Evolutionary conservation across 331 rosid species (phyloP).

Genomic region (Telfairia occidentalis): DNA sequence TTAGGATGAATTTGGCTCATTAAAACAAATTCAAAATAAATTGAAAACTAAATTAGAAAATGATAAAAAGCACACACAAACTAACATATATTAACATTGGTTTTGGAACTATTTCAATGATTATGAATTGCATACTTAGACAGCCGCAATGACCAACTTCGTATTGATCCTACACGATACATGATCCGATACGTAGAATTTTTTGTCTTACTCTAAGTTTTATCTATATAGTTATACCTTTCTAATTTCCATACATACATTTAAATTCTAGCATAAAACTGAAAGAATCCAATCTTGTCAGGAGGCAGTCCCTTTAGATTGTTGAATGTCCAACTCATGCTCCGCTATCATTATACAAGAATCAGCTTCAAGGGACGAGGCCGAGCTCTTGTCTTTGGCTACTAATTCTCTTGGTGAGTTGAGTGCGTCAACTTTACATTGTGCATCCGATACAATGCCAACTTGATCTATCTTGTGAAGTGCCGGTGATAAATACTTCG

Average conservation of each 20-base stretch:
- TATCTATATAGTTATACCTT: background rate
- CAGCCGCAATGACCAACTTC: background rate
- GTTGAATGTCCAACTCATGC: conserved; percentile 68
- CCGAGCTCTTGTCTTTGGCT: conserved; percentile 33
- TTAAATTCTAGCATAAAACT: background rate
- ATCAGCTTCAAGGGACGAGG: conserved; percentile 71
- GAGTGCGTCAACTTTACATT: conserved; percentile 77
- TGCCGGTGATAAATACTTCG: conserved; percentile 81
- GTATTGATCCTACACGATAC: background rate
- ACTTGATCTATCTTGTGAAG: conserved; percentile 89
- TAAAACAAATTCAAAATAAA: background rate
- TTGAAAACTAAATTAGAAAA: no score
- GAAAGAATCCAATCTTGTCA: conserved; percentile 16
- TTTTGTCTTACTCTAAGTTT: background rate
- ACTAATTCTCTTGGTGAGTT: conserved; percentile 32
- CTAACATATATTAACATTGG: background rate
- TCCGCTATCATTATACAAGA: conserved; percentile 86
- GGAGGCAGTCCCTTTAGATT: conserved; percentile 76
- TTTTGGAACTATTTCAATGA: background rate
- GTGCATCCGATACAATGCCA: conserved; percentile 77
- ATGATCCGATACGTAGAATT: background rate
- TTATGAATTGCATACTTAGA: background rate
- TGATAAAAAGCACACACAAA: no score
- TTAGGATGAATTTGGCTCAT: no score
- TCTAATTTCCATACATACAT: background rate